Evolutionary conservation across 352 stramenopile species (phyloP), one percentile per base, ranked within the genome.

Genomic region (Phytophthora idaei): DNA sequence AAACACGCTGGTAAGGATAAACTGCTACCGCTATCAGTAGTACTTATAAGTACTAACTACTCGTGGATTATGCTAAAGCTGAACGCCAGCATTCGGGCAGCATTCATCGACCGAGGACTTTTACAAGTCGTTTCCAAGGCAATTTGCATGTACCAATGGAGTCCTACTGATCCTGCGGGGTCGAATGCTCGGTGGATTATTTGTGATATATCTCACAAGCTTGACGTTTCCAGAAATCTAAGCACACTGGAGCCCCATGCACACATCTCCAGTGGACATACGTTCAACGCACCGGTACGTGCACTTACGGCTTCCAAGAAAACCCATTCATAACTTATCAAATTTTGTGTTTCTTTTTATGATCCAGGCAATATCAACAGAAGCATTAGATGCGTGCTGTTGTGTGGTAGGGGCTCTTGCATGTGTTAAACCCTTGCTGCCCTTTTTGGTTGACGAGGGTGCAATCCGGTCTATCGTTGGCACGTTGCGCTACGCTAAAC

Each of bases 331-430:
- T 21, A 21, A 21, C 21, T 21, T 21, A 21, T 21, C 21, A 21
- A 1, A 21, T 14, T 49, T 7, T 36, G 10, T n/a, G 11, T 44
- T 49, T 57, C 25, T 50, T 8, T 42, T 3, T 14, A 41, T 1
- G 5, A 45, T 21, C 2, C 28, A 85, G 74, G 65, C 75, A 28
- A 74, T 74, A 11, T 79, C 73, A 15, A 42, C 55, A 4, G 74
- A 81, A 29, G 71, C 74, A 7, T 48, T 85, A 27, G 65, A 85
- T 54, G 15, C 73, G 5, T 74, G 63, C 31, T 81, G 77, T 32
- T 74, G 61, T 61, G 55, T 85, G 1, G 49, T 83, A 15, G 74
- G 66, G 12, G 60, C 69, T 25, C 56, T 85, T 15, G 48, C 74
- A 3, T 69, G 39, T 4, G 48, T 71, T 11, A 75, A 69, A 15